Evolutionary conservation across 2,329 filamentous ascomycete species (phyloP).

Genomic region (Canariomyces notabilis): DNA sequence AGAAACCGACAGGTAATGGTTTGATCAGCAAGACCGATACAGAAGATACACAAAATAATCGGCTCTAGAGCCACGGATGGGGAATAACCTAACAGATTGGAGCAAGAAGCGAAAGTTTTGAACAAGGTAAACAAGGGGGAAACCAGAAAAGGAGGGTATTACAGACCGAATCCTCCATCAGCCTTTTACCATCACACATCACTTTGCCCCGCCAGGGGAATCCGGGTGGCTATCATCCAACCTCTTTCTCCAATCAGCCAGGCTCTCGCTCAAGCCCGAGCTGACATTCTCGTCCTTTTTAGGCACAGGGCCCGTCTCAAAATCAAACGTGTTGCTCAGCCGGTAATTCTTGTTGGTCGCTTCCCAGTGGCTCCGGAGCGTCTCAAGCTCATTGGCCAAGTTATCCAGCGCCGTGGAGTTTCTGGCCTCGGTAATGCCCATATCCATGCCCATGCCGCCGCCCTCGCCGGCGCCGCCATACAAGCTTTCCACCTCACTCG

Average conservation of each 20-base stretch:
- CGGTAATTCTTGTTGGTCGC: constrained; percentile 93
- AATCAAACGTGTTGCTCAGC: constrained; percentile 83
- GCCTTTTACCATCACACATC: constrained; percentile 1
- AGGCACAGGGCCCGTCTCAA: constrained; percentile 46
- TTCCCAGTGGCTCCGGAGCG: constrained; percentile 88
- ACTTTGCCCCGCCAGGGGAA: constrained; percentile 13
- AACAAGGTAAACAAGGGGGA: not conserved
- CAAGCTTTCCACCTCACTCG: constrained; percentile 57
- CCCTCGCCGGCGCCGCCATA: constrained; percentile 51
- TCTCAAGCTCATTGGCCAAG: constrained; percentile 86
- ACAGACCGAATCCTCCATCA: not conserved
- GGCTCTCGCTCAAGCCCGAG: constrained; percentile 60
- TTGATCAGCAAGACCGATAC: too few species aligned
- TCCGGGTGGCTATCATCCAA: constrained; percentile 49
- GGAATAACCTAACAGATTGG: not conserved
- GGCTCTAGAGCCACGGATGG: too few species aligned
- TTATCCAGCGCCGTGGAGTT: constrained; percentile 75
- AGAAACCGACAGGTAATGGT: too few species aligned
- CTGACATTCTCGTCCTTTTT: constrained; percentile 35
- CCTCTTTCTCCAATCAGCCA: constrained; percentile 76
- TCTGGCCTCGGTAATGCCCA: constrained; percentile 48
- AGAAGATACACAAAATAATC: too few species aligned
- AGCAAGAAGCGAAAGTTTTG: not conserved
- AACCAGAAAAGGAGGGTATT: not conserved
- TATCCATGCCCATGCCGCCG: not conserved